Conservation (phyloP, 2,329 filamentous ascomycete species). For the Sarocladium strictum region DNA sequence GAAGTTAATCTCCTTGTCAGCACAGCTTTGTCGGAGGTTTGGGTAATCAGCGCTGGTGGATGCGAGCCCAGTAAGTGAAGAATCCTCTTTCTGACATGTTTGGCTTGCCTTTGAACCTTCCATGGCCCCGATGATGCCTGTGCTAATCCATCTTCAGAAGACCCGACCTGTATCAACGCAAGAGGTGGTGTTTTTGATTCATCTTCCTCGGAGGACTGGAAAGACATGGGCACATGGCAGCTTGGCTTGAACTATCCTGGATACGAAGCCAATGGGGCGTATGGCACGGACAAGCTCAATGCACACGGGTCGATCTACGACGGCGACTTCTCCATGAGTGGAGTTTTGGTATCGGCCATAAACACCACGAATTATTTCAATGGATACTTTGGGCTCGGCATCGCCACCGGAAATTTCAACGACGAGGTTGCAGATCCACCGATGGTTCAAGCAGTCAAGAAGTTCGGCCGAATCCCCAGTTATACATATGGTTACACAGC, state of each 20-base stretch:
- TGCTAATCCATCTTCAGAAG: constrained; percentile 26
- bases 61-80: constrained; percentile 46
- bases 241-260: constrained; percentile 55
- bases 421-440: constrained; percentile 42
- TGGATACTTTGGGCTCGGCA: constrained; percentile 52
- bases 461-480: constrained; percentile 58
- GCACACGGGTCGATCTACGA: constrained; percentile 32
- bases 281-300: constrained; percentile 49
- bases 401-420: constrained; percentile 46
- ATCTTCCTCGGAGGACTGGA: constrained; percentile 50
- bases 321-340: constrained; percentile 34
- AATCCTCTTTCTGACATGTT: no score
- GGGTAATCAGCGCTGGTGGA: constrained; percentile 56
- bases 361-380: constrained; percentile 51
- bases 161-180: constrained; percentile 44
- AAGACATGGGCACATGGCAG: constrained; percentile 51
- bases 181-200: constrained; percentile 56
- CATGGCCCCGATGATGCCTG: not conserved
- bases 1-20: constrained; percentile 44
- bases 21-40: constrained; percentile 65
- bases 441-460: constrained; percentile 52
- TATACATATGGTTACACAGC: constrained; percentile 72
- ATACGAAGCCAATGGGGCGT: constrained; percentile 55
- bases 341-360: constrained; percentile 43
- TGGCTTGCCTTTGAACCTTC: no score